These are phyloP conservation scores for Fusarium begoniae DNA, from an alignment of 2,329 filamentous ascomycete genomes.

Conservation along the genomic window DNA sequence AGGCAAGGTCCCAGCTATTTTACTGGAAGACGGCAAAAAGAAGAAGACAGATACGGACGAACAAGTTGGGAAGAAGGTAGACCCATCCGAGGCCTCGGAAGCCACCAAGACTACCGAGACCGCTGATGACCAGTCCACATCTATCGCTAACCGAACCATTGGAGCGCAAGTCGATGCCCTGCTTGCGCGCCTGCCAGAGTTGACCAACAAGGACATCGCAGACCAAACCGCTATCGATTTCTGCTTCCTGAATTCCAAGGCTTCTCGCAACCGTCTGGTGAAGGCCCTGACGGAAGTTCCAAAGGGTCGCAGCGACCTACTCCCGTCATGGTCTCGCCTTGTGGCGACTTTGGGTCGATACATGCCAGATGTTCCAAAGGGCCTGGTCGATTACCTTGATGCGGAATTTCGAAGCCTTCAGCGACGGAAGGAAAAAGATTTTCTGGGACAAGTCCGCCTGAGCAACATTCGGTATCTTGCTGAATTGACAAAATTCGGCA, in stretches of 20 bases:
- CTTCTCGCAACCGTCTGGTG: conserved; percentile 91
- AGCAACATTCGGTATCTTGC: conserved; percentile 97
- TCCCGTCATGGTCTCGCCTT: conserved; percentile 91
- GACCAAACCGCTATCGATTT: conserved; percentile 96
- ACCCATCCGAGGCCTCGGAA: conserved; percentile 61
- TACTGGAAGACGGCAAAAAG: conserved; percentile 94
- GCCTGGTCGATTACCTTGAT: conserved; percentile 89
- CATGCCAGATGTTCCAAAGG: conserved; percentile 93
- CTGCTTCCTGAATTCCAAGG: conserved; percentile 98
- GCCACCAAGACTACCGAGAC: conserved; percentile 62
- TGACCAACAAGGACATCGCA: conserved; percentile 90
- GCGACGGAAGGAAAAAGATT: conserved; percentile 96
- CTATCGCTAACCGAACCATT: conserved; percentile 97
- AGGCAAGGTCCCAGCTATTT: conserved; percentile 91
- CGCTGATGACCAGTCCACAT: conserved; percentile 85
- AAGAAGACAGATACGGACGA: conserved; percentile 88
- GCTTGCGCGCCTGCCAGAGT: conserved; percentile 85
- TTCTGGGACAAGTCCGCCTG: conserved; percentile 90
- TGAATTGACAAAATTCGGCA: conserved; percentile 96
- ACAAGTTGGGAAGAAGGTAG: conserved; percentile 78
- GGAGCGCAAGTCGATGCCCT: conserved; percentile 96
- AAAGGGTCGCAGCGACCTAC: conserved; percentile 89
- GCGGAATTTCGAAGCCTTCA: conserved; percentile 97
- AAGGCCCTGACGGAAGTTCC: conserved; percentile 95
- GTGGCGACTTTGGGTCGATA: conserved; percentile 94